Evolutionary conservation across 768 basidiomycete species (phyloP), one percentile per base, ranked within the genome.

Genomic region (Russula abietina): DNA sequence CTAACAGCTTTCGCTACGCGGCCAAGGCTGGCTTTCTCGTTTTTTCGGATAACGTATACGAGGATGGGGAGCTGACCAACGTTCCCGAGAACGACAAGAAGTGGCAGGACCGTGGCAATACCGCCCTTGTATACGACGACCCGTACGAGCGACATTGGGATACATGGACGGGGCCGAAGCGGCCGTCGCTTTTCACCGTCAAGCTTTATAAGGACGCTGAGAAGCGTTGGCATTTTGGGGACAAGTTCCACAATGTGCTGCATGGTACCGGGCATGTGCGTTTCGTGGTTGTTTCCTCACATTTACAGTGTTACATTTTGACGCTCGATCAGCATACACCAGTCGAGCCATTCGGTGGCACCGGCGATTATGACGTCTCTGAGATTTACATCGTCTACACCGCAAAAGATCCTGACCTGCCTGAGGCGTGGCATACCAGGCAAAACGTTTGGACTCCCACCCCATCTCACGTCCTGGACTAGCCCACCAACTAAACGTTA

Each of bases 311-410:
- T 38, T 14, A 28, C 10, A 11, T 16, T 24, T 30, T 64, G 19
- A 58, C 22, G 8, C 11, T 43, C 16, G 14, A 32, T 14, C 32
- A 91, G 89, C 79, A 82, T 70, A 73, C 79, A 22, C 92, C 91
- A 19, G 88, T 93, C 49, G 88, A 91, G 69, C 90, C 93, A 8
- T 93, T 94, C 67, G 93, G 92, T n/a, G 89, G 85, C 49, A 81
- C 83, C 1, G 85, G 88, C 64, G 87, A 94, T 75, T 91, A 90
- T 70, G 86, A 90, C 70, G 79, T 91, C 32, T 89, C 88, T 5
- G 71, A 76, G 2, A 77, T 78, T 12, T 79, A 86, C 60, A 81
- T 98, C 59, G 80, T 92, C 39, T 90, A 96, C 71, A 92, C 92
- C 6, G 79, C 93, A 57, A 94, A 95, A 70, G 91, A 96, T 69